These are phyloP conservation scores for Euphorbia tirucalli DNA, from an alignment of 345 rosid genomes.

Conservation along the genomic window DNA sequence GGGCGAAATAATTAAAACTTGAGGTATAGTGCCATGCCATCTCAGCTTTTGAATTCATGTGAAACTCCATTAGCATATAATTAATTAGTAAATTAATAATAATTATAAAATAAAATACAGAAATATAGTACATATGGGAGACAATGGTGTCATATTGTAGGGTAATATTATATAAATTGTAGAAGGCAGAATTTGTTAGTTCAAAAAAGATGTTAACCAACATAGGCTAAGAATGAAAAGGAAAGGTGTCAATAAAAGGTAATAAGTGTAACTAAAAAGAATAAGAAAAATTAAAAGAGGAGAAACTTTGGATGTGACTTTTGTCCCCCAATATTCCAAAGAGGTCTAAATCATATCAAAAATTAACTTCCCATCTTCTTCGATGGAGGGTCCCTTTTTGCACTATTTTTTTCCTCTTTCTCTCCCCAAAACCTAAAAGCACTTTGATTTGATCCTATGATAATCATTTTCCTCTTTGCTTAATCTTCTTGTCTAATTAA, in stretches of 20 bases:
- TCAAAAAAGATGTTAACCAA: conserved; percentile 12
- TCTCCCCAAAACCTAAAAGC: not conserved
- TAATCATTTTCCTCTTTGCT: no score
- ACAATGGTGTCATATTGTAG: not conserved
- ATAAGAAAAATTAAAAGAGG: conserved; percentile 14
- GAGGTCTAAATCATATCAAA: conserved; percentile 33
- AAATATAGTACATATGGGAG: not conserved
- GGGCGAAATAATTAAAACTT: not conserved
- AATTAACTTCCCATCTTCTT: conserved; percentile 9
- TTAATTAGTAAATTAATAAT: not conserved
- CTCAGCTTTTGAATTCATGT: not conserved
- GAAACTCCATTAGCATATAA: not conserved
- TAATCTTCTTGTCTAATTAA: not conserved
- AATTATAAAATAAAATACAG: not conserved
- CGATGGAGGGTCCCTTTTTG: conserved; percentile 37
- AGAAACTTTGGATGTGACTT: conserved; percentile 44
- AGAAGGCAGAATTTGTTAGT: not conserved
- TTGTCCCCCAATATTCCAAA: conserved; percentile 55
- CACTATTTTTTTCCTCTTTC: conserved; percentile 30
- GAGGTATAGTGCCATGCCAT: not conserved
- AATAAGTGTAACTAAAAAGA: conserved; percentile 24
- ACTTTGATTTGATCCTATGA: not conserved
- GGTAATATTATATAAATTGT: not conserved
- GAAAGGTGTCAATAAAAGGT: conserved; percentile 34
- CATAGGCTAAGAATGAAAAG: conserved; percentile 20